phyloP scores from a whole-genome alignment of 805 yeast species.

The Suhomyces xylopsoci region DNA sequence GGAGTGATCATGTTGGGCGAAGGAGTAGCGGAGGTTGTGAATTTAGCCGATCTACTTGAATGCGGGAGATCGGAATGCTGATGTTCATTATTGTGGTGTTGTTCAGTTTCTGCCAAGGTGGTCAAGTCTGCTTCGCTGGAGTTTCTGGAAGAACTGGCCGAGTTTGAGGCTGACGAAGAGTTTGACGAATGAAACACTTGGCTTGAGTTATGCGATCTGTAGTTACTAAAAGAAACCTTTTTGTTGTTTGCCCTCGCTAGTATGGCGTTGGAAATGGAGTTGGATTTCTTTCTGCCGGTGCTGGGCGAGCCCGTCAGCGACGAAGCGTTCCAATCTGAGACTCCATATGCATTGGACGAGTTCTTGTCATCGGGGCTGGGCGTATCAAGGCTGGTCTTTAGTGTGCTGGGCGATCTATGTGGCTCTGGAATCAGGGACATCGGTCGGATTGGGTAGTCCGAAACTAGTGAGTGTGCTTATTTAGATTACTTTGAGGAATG shows the following conservation, averaged over 20 bases:
- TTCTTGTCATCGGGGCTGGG: not conserved
- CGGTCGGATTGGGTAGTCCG: not conserved
- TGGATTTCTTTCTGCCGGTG: slow-evolving; percentile 12
- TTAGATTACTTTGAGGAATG: not conserved
- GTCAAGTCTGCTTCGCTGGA: slow-evolving; percentile 12
- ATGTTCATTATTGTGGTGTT: not conserved
- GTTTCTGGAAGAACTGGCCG: slow-evolving; percentile 11
- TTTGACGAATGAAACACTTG: slow-evolving; percentile 9
- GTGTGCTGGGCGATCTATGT: not conserved
- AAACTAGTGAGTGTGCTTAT: not conserved
- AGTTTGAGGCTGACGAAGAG: slow-evolving; percentile 7
- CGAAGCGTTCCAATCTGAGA: not conserved
- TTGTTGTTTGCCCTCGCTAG: slow-evolving; percentile 18
- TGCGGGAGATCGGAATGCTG: not conserved
- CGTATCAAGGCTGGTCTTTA: not conserved
- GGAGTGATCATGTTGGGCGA: slow-evolving; percentile 8
- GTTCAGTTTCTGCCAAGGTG: not conserved
- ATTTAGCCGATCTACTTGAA: not conserved
- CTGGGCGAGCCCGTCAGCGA: not conserved
- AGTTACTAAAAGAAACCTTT: slow-evolving; percentile 18
- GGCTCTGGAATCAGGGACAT: not conserved
- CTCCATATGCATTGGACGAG: not conserved
- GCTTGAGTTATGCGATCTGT: slow-evolving; percentile 8
- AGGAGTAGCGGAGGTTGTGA: slow-evolving; percentile 8
- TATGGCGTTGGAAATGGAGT: slow-evolving; percentile 24